A percentile compares a stretch with the other conserved stretches of the same genome.
phyloP scores from a whole-genome alignment of 495 filamentous ascomycete genomes.

The Xylaria venustula region DNA sequence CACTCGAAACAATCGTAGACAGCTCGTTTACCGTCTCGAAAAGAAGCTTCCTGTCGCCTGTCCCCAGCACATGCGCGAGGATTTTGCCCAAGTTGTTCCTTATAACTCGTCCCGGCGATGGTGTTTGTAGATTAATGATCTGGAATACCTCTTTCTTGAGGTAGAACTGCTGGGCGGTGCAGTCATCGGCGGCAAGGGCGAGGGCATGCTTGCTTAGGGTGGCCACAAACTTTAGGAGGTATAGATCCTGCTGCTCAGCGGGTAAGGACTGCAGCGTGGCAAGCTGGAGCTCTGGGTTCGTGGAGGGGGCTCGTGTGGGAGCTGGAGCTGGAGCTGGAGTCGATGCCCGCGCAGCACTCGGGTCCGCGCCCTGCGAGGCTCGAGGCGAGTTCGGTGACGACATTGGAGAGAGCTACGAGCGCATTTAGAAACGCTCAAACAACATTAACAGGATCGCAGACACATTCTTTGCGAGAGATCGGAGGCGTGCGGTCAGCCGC shows the following conservation, averaged over 20 bases:
- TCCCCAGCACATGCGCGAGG: constrained; percentile 78
- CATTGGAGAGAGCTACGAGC: constrained; percentile 7
- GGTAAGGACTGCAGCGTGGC: constrained; percentile 84
- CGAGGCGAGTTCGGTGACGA: constrained; percentile 18
- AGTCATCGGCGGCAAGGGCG: constrained; percentile 67
- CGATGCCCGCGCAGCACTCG: background rate
- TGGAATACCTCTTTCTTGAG: constrained; percentile 89
- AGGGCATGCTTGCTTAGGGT: constrained; percentile 80
- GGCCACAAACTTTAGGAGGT: constrained; percentile 84
- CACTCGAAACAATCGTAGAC: constrained; percentile 66
- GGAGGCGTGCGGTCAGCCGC: background rate
- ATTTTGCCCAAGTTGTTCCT: constrained; percentile 83
- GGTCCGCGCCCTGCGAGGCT: constrained; percentile 26
- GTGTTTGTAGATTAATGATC: constrained; percentile 81
- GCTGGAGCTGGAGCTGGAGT: constrained; percentile 24
- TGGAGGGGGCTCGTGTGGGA: constrained; percentile 31
- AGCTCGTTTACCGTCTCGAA: constrained; percentile 95
- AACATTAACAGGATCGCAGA: background rate
- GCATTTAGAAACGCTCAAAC: background rate
- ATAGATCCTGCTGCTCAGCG: constrained; percentile 93
- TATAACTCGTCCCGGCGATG: constrained; percentile 82
- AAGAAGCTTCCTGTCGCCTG: constrained; percentile 86
- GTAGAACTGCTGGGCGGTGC: constrained; percentile 82
- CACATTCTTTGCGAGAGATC: background rate
- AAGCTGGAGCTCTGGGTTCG: constrained; percentile 73